phyloP scores from a whole-genome alignment of 306 rosid species.

The Vicia sativa region DNA sequence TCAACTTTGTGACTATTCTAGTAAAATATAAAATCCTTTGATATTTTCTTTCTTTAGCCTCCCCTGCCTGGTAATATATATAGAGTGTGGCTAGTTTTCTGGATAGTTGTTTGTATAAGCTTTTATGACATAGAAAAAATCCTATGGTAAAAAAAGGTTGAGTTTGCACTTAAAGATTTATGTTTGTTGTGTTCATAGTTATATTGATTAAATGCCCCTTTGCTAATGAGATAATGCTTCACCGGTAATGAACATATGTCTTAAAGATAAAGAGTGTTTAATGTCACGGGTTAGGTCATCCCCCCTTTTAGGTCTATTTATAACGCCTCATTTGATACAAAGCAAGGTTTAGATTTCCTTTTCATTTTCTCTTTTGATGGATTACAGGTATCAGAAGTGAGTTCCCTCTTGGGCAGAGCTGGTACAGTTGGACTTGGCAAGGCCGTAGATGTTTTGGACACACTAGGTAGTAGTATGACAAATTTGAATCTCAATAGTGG shows the following conservation, averaged over 20 bases:
- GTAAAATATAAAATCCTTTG: background rate
- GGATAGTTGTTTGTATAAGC: constrained; percentile 6
- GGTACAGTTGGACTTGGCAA: constrained; percentile 98
- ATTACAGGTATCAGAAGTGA: constrained; percentile 91
- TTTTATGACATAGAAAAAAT: constrained; percentile 7
- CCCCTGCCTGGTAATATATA: background rate
- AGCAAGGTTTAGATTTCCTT: background rate
- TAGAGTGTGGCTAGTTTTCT: background rate
- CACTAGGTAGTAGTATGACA: constrained; percentile 97
- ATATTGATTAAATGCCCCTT: constrained; percentile 4
- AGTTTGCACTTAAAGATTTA: too few species aligned
- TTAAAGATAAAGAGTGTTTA: constrained; percentile 16
- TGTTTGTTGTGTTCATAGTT: constrained; percentile 2
- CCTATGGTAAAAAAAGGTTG: background rate
- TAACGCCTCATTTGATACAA: constrained; percentile 5
- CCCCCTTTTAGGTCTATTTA: constrained; percentile 17
- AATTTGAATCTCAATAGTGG: constrained; percentile 77
- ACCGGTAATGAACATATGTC: background rate
- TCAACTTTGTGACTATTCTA: constrained; percentile 15
- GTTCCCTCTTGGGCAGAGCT: constrained; percentile 92
- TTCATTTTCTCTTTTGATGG: constrained; percentile 33
- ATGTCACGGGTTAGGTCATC: constrained; percentile 22
- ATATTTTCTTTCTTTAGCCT: constrained; percentile 4
- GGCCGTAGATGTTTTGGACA: constrained; percentile 98
- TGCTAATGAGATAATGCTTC: constrained; percentile 27